Conservation (phyloP, 2,329 filamentous ascomycete genomes). For the Lanzia echinophila region DNA sequence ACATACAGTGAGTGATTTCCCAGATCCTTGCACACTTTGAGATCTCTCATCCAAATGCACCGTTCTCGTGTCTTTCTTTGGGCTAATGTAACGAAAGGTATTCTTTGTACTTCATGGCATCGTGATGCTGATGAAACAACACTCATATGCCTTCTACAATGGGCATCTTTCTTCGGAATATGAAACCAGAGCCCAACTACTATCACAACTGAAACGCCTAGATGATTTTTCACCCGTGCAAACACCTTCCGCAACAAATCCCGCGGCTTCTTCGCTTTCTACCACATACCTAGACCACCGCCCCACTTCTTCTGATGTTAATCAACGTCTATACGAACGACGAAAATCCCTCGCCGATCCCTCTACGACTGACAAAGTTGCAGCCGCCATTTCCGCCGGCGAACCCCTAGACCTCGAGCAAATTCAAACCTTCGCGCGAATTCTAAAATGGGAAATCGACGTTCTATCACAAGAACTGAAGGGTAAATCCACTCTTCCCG, state of each 20-base stretch:
- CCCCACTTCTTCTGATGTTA: conserved; percentile 36
- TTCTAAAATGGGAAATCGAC: conserved; percentile 57
- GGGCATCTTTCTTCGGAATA: conserved; percentile 61
- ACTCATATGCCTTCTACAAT: conserved; percentile 51
- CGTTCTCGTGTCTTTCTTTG: neutral
- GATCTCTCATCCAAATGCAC: neutral
- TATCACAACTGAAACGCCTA: conserved; percentile 48
- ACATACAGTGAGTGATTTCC: conserved; percentile 50
- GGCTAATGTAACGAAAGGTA: neutral
- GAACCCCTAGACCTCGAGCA: conserved; percentile 55
- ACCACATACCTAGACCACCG: conserved; percentile 39
- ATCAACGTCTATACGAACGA: conserved; percentile 37
- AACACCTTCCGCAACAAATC: conserved; percentile 37
- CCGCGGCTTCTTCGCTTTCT: conserved; percentile 37
- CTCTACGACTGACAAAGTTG: conserved; percentile 53
- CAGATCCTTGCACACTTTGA: neutral
- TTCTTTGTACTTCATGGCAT: conserved; percentile 70
- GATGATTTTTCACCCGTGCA: conserved; percentile 44
- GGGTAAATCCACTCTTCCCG: conserved; percentile 46
- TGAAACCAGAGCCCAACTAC: conserved; percentile 41
- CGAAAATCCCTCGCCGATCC: conserved; percentile 16
- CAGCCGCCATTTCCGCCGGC: conserved; percentile 53
- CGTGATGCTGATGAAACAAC: conserved; percentile 78
- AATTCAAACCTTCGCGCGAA: conserved; percentile 54
- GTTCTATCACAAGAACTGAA: conserved; percentile 54